These are phyloP conservation scores for Nannizziopsis arthrosporioides DNA, from an alignment of 2,329 filamentous ascomycete genomes.

Conservation along the genomic window DNA sequence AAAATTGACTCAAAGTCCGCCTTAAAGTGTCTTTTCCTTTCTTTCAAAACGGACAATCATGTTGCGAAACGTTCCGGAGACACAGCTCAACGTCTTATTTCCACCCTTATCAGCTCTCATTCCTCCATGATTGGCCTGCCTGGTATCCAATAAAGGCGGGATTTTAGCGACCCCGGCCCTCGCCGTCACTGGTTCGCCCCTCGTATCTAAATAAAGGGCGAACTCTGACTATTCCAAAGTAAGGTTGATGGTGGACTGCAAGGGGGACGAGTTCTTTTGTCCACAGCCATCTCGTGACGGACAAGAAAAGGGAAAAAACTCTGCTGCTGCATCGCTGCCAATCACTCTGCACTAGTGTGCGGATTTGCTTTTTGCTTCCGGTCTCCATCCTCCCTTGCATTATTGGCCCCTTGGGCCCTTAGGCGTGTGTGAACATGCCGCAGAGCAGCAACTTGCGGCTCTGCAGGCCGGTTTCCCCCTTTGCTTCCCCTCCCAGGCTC, in stretches of 20 bases:
- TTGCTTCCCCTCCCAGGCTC: no score
- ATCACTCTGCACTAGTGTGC: not conserved
- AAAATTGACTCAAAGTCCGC: no score
- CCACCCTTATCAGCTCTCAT: no score
- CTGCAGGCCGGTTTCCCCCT: no score
- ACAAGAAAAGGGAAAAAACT: not conserved
- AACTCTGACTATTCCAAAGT: not conserved
- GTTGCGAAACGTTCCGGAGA: no score
- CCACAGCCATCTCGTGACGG: slow-evolving; percentile 1
- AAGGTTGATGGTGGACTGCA: slow-evolving; percentile 2
- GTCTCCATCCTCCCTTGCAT: no score
- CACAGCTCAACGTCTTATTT: no score
- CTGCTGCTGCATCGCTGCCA: not conserved
- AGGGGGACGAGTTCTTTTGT: not conserved
- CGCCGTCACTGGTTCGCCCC: slow-evolving; percentile 1
- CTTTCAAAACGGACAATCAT: no score
- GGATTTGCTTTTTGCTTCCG: slow-evolving; percentile 2
- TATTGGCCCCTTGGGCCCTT: no score
- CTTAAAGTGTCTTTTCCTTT: no score
- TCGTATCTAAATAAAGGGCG: slow-evolving; percentile 10
- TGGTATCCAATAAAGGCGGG: slow-evolving; percentile 1
- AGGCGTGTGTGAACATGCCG: no score
- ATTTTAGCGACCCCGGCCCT: slow-evolving; percentile 3
- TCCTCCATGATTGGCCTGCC: not conserved
- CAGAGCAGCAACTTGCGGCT: no score